Conservation (phyloP, 768 basidiomycete species). For the Rickenella mellea region DNA sequence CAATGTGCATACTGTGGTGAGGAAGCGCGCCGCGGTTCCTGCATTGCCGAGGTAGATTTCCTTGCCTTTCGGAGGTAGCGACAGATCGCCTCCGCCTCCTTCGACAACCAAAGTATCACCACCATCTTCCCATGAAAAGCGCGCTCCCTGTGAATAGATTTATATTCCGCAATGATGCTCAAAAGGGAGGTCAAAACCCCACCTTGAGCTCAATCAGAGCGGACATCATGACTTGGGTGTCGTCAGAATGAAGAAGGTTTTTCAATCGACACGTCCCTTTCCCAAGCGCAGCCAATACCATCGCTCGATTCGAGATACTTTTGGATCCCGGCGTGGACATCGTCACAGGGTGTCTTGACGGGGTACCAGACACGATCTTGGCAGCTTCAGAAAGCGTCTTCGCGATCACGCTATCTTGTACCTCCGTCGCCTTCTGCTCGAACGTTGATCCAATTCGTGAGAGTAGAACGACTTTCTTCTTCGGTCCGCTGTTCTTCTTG, state of each 20-base stretch:
- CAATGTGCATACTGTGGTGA: conserved; percentile 91
- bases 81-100: conserved; percentile 75
- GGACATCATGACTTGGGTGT: conserved; percentile 99
- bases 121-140: conserved; percentile 90
- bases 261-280: conserved; percentile 79
- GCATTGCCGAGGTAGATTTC: conserved; percentile 96
- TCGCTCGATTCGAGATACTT: conserved; percentile 89
- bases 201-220: conserved; percentile 85
- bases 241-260: conserved; percentile 93
- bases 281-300: conserved; percentile 88
- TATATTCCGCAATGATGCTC: conserved; percentile 2
- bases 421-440: conserved; percentile 84
- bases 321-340: conserved; percentile 96
- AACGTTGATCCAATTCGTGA: conserved; percentile 85
- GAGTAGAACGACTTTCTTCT: conserved; percentile 91
- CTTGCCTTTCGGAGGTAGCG: conserved; percentile 69
- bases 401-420: conserved; percentile 71
- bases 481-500: conserved; percentile 92
- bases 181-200: conserved; percentile 8
- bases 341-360: conserved; percentile 46
- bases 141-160: conserved; percentile 56
- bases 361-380: conserved; percentile 60
- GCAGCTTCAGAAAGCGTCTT: conserved; percentile 78
- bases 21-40: conserved; percentile 94
- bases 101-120: conserved; percentile 91